Base-by-base conservation (phyloP, 192 early-diverging fungal genomes). In the Coemansia sp. region DNA sequence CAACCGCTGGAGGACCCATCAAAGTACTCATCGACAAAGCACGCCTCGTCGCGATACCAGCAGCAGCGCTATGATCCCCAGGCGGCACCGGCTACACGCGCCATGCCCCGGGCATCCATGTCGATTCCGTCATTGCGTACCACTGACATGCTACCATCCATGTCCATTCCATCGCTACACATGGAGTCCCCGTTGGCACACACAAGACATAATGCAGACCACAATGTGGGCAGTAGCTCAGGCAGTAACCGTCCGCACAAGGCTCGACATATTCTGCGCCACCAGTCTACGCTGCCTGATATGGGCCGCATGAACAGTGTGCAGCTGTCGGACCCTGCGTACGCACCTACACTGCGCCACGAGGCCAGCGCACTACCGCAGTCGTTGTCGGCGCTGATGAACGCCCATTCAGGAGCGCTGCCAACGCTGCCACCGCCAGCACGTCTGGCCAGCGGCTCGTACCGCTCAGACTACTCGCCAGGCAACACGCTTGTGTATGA, bases 61-160 rank as follows among this genome's bases (percentile, higher is more conserved):
- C 73, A 75, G 68, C 73, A 74, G 59, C 71, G 73, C 65, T 80
- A 72, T 54, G 71, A 74, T 20, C 73, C 78, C 3, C 36, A 21
- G 5, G 63, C 66, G 7, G 37, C 65, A 8, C 68, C 60, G 10
- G 44, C 31, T n/a, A 57, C 17, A 0, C 28, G 17, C 51, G 20
- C 21, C 11, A 18, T 50, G 28, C 69, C 78, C 24, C 71, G 71
- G 0, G 54, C 59, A 20, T 26, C 73, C 4, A 31, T 61, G 1
- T 79, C 76, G 8, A 79, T 79, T 42, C 76, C 76, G 1, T 79
- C 76, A n/a, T 34, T 79, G 12, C 67, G 76, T 38, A 49, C 21
- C 3, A 38, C 34, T 3, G 26, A 20, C 31, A 52, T 52, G 8
- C 9, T 28, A 17, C 20, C 44, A 6, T 24, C 15, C 25, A 10